A percentile compares a stretch with the other conserved stretches of the same genome.
phyloP scores from a whole-genome alignment of 2,329 filamentous ascomycete species.

The Tympanopsis confertula region DNA sequence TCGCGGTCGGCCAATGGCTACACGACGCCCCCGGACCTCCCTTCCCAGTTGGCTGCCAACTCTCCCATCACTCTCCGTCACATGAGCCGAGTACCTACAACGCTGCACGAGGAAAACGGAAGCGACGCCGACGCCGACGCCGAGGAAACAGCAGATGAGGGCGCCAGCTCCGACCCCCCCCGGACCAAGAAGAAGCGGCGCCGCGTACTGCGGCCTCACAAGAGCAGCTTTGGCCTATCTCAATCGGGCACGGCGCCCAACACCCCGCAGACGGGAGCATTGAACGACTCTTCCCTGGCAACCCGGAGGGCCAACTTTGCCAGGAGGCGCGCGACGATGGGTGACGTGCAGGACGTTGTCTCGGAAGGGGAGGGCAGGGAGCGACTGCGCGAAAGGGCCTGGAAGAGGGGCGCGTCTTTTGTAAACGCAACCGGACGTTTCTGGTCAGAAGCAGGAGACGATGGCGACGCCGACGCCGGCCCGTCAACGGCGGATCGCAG shows the following conservation, averaged over 20 bases:
- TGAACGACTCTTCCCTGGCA: constrained; percentile 25
- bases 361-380: constrained; percentile 69
- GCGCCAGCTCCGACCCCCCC: constrained; percentile 27
- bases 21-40: constrained; percentile 19
- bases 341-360: constrained; percentile 50
- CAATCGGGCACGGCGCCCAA: too few relatives aligned
- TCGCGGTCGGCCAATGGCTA: constrained; percentile 25
- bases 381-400: constrained; percentile 40
- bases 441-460: constrained; percentile 36
- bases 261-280: constrained; percentile 38
- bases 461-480: constrained; percentile 36
- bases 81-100: constrained; percentile 37
- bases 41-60: constrained; percentile 26
- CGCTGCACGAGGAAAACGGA: constrained; percentile 39
- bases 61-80: constrained; percentile 34
- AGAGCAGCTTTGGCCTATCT: constrained; percentile 43
- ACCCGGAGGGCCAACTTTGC: constrained; percentile 40
- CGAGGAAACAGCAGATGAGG: constrained; percentile 77
- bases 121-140: constrained; percentile 70
- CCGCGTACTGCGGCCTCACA: constrained; percentile 42
- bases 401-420: constrained; percentile 50
- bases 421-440: constrained; percentile 34
- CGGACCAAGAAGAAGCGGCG: constrained; percentile 54
- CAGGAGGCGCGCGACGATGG: constrained; percentile 54
- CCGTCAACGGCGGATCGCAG: constrained; percentile 52